phyloP scores from a whole-genome alignment of 2,329 filamentous ascomycete species.

The Epicoccum sorghinum region DNA sequence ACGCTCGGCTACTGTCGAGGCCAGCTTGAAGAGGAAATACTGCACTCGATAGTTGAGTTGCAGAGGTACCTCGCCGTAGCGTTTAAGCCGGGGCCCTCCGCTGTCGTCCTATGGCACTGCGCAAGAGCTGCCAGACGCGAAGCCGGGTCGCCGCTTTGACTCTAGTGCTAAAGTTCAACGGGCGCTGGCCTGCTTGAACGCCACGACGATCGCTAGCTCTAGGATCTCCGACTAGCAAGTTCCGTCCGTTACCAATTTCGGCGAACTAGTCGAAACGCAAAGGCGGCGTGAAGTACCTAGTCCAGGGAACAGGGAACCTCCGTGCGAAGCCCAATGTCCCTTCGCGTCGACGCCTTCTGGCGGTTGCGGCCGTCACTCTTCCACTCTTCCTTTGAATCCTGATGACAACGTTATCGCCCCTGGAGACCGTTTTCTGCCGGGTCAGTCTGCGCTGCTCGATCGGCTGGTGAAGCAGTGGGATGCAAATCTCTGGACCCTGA shows the following conservation, averaged over 20 bases:
- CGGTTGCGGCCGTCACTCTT: slow-evolving; percentile 1
- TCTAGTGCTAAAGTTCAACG: slow-evolving; percentile 37
- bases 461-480: no score
- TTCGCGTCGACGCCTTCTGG: not conserved
- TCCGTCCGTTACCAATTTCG: slow-evolving; percentile 31
- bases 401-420: not conserved
- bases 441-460: not conserved
- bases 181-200: slow-evolving; percentile 35
- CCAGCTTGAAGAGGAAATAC: slow-evolving; percentile 22
- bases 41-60: slow-evolving; percentile 22
- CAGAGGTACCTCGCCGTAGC: slow-evolving; percentile 22
- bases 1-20: slow-evolving; percentile 19
- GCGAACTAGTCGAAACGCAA: slow-evolving; percentile 33
- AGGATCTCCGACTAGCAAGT: slow-evolving; percentile 33
- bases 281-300: slow-evolving; percentile 27
- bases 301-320: slow-evolving; percentile 17
- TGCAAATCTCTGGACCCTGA: not conserved
- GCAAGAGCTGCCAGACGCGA: slow-evolving; percentile 23
- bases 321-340: slow-evolving; percentile 6
- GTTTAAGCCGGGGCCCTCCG: slow-evolving; percentile 33
- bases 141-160: slow-evolving; percentile 26
- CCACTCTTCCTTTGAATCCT: not conserved
- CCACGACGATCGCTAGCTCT: slow-evolving; percentile 31
- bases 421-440: not conserved
- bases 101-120: slow-evolving; percentile 34